phyloP scores from a whole-genome alignment of 495 filamentous ascomycete species.

The Stereocaulon alpinum region DNA sequence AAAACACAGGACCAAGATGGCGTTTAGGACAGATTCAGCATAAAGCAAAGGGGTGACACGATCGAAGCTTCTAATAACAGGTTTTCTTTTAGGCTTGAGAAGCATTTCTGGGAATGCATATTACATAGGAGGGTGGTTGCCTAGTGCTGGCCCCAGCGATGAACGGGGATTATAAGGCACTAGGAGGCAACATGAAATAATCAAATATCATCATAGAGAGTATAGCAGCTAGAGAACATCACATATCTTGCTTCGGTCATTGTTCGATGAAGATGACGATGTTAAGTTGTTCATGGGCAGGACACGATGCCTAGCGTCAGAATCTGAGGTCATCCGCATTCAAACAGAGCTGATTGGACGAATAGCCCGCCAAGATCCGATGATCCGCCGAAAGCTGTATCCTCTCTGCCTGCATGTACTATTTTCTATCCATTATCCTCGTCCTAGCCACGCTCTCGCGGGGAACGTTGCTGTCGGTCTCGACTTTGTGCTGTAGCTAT shows the following conservation, averaged over 20 bases:
- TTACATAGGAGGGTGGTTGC: not conserved
- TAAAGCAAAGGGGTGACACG: not conserved
- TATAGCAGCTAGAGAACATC: not conserved
- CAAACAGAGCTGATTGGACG: constrained; percentile 4
- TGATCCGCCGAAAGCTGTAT: not conserved
- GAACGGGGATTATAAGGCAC: not conserved
- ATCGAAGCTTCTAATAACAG: not conserved
- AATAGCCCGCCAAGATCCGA: not conserved
- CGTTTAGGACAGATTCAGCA: not conserved
- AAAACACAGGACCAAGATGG: not conserved
- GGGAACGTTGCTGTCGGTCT: not conserved
- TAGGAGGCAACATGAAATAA: not conserved
- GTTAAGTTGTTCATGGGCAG: not conserved
- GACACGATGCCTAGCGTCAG: not conserved
- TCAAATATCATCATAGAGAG: not conserved
- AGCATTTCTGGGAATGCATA: not conserved
- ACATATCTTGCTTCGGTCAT: not conserved
- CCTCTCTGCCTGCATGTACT: not conserved
- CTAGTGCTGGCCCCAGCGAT: not conserved
- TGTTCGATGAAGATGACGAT: not conserved
- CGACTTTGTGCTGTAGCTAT: not conserved
- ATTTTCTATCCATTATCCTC: not conserved
- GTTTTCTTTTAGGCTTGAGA: not conserved
- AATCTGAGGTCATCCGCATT: not conserved
- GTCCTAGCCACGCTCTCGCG: not conserved